phyloP scores from a whole-genome alignment of 495 filamentous ascomycete genomes.

The Aspergillus leporis region DNA sequence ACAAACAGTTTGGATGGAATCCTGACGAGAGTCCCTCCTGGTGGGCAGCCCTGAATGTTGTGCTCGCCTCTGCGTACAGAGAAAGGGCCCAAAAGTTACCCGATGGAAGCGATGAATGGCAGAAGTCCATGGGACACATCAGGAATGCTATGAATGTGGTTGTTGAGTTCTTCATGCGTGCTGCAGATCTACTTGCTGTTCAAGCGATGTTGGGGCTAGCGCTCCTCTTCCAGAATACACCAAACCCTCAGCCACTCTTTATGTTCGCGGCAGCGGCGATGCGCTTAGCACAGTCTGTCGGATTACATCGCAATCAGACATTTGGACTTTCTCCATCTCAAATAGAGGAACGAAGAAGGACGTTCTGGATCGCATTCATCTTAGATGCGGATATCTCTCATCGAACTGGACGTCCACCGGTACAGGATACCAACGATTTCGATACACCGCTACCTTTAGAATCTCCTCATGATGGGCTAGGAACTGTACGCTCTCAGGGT shows the following conservation, averaged over 20 bases:
- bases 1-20: conserved; percentile 24
- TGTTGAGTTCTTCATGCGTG: conserved; percentile 19
- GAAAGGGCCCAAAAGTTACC: conserved; percentile 16
- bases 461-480: conserved; percentile 16
- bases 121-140: conserved; percentile 18
- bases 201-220: conserved; percentile 23
- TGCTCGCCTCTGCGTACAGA: conserved; percentile 23
- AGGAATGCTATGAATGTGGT: conserved; percentile 24
- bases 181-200: conserved; percentile 21
- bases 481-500: conserved; percentile 11
- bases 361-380: conserved; percentile 28
- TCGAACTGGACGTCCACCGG: conserved; percentile 16
- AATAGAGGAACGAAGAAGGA: conserved; percentile 21
- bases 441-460: conserved; percentile 16
- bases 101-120: conserved; percentile 16
- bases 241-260: conserved; percentile 24
- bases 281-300: conserved; percentile 24
- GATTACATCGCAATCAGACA: conserved; percentile 18
- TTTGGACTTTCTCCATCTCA: conserved; percentile 12
- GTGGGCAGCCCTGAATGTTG: conserved; percentile 25
- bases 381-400: conserved; percentile 26
- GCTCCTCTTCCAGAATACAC: conserved; percentile 25
- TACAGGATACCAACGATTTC: conserved; percentile 20
- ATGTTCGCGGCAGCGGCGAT: conserved; percentile 23
- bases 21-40: conserved; percentile 23